Evolutionary conservation across 768 basidiomycete species (phyloP).

Genomic region (Tricholoma saponaceum): DNA sequence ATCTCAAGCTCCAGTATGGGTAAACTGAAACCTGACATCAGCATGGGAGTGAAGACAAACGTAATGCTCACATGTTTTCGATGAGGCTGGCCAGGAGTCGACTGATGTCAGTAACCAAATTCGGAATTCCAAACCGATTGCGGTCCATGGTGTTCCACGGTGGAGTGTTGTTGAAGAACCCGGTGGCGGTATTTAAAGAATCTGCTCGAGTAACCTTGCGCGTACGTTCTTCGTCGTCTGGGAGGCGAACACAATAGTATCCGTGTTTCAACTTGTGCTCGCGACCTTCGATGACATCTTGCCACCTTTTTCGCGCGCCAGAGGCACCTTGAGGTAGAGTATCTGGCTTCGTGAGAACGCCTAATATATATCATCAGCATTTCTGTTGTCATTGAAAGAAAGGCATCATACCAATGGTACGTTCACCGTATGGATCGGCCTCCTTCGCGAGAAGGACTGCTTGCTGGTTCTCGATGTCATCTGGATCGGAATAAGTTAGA

Average conservation of each 20-base stretch:
- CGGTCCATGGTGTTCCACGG: conserved; percentile 31
- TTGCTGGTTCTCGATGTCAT: conserved; percentile 58
- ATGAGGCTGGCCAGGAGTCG: conserved; percentile 34
- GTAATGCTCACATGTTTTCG: conserved; percentile 19
- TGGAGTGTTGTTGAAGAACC: conserved; percentile 28
- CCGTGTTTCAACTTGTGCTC: conserved; percentile 34
- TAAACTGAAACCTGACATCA: conserved; percentile 14
- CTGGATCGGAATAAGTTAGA: conserved; percentile 21
- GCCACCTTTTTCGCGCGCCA: conserved; percentile 33
- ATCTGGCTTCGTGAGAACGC: conserved; percentile 56
- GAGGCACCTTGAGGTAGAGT: conserved; percentile 35
- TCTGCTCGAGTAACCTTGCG: conserved; percentile 22
- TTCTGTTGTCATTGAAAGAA: not conserved
- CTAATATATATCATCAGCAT: conserved; percentile 20
- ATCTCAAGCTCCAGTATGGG: conserved; percentile 26
- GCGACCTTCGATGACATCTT: conserved; percentile 37
- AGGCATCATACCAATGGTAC: conserved; percentile 44
- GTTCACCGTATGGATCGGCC: conserved; percentile 39
- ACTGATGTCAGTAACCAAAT: conserved; percentile 32
- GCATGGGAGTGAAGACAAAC: not conserved
- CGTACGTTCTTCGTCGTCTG: conserved; percentile 31
- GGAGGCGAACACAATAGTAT: conserved; percentile 43
- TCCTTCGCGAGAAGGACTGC: conserved; percentile 44
- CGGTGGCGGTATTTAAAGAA: conserved; percentile 27
- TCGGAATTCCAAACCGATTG: conserved; percentile 31